Evolutionary conservation across 2,329 filamentous ascomycete genomes (phyloP).

Genomic region (Epichloe typhina): DNA sequence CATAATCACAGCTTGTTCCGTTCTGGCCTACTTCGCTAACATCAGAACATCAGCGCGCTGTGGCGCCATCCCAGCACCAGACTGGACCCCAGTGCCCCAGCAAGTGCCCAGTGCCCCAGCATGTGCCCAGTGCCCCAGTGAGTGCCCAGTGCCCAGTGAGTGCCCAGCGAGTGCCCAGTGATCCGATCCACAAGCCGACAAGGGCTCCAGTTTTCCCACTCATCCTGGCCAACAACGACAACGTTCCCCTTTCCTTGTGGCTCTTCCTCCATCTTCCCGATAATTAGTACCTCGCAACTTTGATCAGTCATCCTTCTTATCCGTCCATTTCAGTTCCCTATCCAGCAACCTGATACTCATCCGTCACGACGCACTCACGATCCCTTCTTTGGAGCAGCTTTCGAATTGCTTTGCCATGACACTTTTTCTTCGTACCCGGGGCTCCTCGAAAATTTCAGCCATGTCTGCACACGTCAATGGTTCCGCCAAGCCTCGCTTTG

Average conservation of each 20-base stretch:
- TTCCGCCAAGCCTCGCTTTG: slow-evolving; percentile 28
- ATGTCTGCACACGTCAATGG: slow-evolving; percentile 22
- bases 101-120: too few species aligned
- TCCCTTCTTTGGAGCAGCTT: background rate
- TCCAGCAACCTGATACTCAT: background rate
- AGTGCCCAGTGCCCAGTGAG: too few species aligned
- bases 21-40: background rate
- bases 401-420: background rate
- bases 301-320: background rate
- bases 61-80: background rate
- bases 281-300: background rate
- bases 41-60: background rate
- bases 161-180: too few species aligned
- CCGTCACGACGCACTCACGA: background rate
- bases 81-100: too few species aligned
- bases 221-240: slow-evolving; percentile 4
- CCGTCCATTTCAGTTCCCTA: background rate
- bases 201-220: slow-evolving; percentile 8
- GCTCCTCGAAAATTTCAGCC: background rate
- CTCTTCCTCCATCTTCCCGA: background rate
- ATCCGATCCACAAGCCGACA: background rate
- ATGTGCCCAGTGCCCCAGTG: too few species aligned
- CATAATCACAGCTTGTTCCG: background rate
- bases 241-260: slow-evolving; percentile 5
- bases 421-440: background rate